Conservation (phyloP, 139 green algal genomes). For the Micromonas pusilla region DNA sequence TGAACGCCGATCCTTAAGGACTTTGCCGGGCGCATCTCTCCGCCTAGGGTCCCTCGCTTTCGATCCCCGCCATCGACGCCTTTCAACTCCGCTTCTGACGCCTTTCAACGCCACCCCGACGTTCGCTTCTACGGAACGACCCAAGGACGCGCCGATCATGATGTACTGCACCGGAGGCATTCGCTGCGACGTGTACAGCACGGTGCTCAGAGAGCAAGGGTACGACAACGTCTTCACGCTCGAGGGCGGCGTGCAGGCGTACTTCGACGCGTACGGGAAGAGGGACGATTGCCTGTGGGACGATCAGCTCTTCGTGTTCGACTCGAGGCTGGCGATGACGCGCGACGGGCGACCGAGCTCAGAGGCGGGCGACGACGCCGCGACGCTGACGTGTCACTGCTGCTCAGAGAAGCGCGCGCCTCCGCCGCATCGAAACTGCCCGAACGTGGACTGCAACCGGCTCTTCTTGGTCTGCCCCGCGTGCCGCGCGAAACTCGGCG, state of each 20-base stretch:
- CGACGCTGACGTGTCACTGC: slow-evolving; percentile 10
- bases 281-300: slow-evolving; percentile 58
- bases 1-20: too few relatives aligned
- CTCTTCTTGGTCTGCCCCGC: slow-evolving; percentile 75
- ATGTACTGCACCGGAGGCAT: slow-evolving; percentile 99
- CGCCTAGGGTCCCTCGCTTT: too few relatives aligned
- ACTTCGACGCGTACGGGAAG: slow-evolving; percentile 43
- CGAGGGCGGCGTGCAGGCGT: slow-evolving; percentile 80
- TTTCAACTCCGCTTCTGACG: too few relatives aligned
- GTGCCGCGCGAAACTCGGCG: slow-evolving; percentile 36
- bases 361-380: background rate
- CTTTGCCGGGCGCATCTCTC: too few relatives aligned
- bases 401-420: slow-evolving; percentile 50
- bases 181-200: slow-evolving; percentile 95
- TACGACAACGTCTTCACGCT: slow-evolving; percentile 88
- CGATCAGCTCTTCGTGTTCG: slow-evolving; percentile 94
- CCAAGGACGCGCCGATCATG: slow-evolving; percentile 42
- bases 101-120: too few relatives aligned
- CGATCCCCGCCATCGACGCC: too few relatives aligned
- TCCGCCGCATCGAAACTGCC: slow-evolving; percentile 88
- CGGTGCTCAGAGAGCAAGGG: slow-evolving; percentile 70
- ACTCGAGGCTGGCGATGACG: slow-evolving; percentile 65
- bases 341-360: slow-evolving; percentile 3
- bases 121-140: too few relatives aligned
- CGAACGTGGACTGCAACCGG: slow-evolving; percentile 85